Evolutionary conservation across 768 basidiomycete species (phyloP).

Genomic region (Trametes cingulata): DNA sequence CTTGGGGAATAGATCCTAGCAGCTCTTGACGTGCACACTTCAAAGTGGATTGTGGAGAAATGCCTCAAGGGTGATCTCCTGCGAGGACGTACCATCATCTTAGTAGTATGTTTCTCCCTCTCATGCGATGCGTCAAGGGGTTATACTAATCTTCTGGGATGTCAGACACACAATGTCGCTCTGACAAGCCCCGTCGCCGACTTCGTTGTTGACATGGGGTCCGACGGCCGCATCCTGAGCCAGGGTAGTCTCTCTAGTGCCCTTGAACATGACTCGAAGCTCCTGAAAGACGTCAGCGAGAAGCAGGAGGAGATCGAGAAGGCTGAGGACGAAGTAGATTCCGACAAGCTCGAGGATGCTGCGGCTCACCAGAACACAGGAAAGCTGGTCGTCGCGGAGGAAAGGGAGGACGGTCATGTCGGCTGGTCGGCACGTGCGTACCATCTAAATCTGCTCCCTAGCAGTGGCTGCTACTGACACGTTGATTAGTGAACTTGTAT

Average conservation of each 20-base stretch:
- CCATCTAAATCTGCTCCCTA: background rate
- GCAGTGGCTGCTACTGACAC: background rate
- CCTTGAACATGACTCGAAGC: conserved; percentile 39
- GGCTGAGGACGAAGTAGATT: conserved; percentile 28
- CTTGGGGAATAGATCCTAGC: conserved; percentile 36
- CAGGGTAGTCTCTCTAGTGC: conserved; percentile 49
- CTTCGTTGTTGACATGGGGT: conserved; percentile 52
- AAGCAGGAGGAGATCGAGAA: conserved; percentile 24
- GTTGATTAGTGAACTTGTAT: background rate
- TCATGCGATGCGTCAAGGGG: conserved; percentile 24
- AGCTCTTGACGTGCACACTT: conserved; percentile 52
- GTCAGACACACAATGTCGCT: conserved; percentile 50
- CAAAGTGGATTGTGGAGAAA: conserved; percentile 44
- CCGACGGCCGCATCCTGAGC: conserved; percentile 51
- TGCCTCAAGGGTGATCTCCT: conserved; percentile 46
- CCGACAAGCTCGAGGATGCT: conserved; percentile 18
- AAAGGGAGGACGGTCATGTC: conserved; percentile 60
- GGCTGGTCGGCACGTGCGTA: conserved; percentile 43
- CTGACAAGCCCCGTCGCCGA: conserved; percentile 51
- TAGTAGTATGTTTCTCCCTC: conserved; percentile 39
- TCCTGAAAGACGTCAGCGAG: conserved; percentile 28
- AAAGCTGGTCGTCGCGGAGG: conserved; percentile 65
- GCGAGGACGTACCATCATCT: conserved; percentile 44
- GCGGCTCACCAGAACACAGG: conserved; percentile 38
- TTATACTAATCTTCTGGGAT: background rate